phyloP scores from a whole-genome alignment of 192 early-diverging fungal genomes.

The Coemansia sp. region DNA sequence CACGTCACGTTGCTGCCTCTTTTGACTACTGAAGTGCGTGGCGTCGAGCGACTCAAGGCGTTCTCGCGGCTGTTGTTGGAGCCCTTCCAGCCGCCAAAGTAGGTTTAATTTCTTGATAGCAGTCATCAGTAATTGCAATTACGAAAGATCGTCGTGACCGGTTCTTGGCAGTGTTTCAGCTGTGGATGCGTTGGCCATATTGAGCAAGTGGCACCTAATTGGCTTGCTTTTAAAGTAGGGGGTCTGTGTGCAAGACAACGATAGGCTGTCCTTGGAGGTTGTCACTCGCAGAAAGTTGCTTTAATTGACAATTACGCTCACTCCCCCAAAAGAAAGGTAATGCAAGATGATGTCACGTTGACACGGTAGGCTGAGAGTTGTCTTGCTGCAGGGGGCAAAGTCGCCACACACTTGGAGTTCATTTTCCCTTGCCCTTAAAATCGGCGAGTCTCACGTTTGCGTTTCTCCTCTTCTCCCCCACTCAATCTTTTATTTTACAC shows the following conservation, averaged over 20 bases:
- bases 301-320: neutral
- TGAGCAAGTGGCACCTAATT: too few species aligned
- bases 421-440: neutral
- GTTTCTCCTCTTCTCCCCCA: neutral
- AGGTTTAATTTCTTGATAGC: neutral
- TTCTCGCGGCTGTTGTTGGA: conserved; percentile 93
- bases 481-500: neutral
- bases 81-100: conserved; percentile 64
- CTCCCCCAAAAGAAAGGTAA: neutral
- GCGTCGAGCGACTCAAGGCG: conserved; percentile 86
- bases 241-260: neutral
- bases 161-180: neutral
- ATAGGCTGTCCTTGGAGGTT: neutral
- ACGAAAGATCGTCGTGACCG: too few species aligned
- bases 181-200: too few species aligned
- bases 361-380: conserved; percentile 9
- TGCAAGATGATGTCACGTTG: neutral
- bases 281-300: neutral
- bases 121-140: neutral
- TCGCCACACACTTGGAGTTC: neutral
- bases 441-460: neutral
- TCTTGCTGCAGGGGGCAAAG: neutral
- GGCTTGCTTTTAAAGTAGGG: neutral
- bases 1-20: conserved; percentile 93
- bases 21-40: conserved; percentile 95